These are phyloP conservation scores for Cutaneotrichosporon sp. DNA, from an alignment of 1,284 basidiomycete species.

Conservation along the genomic window DNA sequence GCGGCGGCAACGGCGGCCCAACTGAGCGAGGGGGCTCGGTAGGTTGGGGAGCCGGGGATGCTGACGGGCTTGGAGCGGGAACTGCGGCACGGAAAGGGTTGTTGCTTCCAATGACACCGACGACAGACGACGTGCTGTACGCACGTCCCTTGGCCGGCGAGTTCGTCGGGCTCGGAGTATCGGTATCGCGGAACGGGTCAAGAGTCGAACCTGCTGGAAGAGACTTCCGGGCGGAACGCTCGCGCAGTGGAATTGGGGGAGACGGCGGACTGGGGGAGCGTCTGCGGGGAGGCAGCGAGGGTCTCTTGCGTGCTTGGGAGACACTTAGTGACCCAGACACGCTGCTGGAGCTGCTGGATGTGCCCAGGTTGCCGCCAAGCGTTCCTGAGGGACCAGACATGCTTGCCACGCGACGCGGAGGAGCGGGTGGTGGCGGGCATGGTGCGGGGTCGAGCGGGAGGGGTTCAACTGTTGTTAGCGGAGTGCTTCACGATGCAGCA, in stretches of 20 bases:
- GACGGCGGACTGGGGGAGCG: constrained; percentile 7
- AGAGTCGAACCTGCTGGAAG: neutral
- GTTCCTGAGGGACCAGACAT: neutral
- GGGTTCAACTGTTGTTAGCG: constrained; percentile 18
- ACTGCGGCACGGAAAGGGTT: constrained; percentile 12
- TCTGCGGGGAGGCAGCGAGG: neutral
- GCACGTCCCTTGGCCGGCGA: constrained; percentile 13
- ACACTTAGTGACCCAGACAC: no score
- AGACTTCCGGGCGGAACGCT: constrained; percentile 4
- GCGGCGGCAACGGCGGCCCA: constrained; percentile 18
- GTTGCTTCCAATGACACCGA: constrained; percentile 11
- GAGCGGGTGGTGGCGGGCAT: constrained; percentile 1
- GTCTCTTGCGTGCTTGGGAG: neutral
- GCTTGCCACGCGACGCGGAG: constrained; percentile 8
- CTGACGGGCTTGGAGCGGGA: neutral
- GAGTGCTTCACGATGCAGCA: no score
- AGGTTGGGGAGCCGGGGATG: neutral
- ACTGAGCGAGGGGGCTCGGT: neutral
- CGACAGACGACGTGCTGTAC: constrained; percentile 1
- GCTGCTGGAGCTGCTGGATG: neutral
- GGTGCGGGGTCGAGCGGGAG: constrained; percentile 14
- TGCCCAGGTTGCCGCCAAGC: neutral
- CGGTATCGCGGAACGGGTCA: constrained; percentile 18
- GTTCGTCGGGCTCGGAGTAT: neutral
- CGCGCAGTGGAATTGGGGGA: neutral